Percentiles rank a stretch among this genome's conserved stretches.
Conservation (phyloP, 352 stramenopile genomes). For the Globisporangium takayamanum region DNA sequence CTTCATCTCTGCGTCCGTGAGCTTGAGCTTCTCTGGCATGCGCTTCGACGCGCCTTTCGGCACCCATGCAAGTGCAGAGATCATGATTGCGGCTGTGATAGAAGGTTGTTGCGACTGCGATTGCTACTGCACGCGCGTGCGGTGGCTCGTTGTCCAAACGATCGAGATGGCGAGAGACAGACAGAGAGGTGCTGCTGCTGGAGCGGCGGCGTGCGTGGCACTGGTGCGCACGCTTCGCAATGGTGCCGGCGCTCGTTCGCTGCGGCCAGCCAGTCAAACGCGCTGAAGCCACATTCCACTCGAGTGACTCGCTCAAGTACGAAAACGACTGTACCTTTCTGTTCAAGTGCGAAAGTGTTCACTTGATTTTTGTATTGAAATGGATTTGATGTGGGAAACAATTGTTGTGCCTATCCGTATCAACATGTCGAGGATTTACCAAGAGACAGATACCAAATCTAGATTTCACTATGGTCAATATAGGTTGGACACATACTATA, state of each 20-base stretch:
- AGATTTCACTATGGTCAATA: neutral
- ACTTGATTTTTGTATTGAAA: too few relatives aligned
- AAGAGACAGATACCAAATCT: neutral
- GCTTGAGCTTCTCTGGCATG: slow-evolving; percentile 80
- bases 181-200: too few relatives aligned
- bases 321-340: too few relatives aligned
- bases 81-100: slow-evolving; percentile 22
- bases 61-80: slow-evolving; percentile 57
- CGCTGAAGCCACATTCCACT: neutral
- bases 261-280: neutral
- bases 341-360: too few relatives aligned
- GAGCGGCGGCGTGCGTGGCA: neutral
- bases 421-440: neutral
- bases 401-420: too few relatives aligned
- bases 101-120: neutral
- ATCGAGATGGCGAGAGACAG: too few relatives aligned
- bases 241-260: neutral
- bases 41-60: slow-evolving; percentile 45
- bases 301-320: too few relatives aligned
- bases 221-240: neutral
- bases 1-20: slow-evolving; percentile 73
- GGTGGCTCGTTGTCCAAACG: neutral
- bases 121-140: neutral
- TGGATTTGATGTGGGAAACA: too few relatives aligned
- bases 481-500: neutral